Evolutionary conservation across 306 rosid genomes (phyloP).

Genomic region (Vigna hirtella): DNA sequence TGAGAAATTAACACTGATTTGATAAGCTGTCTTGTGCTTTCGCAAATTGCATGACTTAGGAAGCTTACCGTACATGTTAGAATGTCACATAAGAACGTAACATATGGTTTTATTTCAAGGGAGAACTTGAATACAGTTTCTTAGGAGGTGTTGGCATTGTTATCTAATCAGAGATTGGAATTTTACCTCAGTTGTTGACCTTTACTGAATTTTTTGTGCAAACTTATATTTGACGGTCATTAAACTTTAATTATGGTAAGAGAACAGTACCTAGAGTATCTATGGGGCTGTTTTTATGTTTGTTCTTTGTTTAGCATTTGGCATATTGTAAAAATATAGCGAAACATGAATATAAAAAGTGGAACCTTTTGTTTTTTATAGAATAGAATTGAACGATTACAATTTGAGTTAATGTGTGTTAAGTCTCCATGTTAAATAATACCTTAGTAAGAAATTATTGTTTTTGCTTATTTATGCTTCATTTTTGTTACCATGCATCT

Average conservation of each 20-base stretch:
- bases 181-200: not conserved
- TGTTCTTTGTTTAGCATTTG: not conserved
- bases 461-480: not conserved
- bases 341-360: not conserved
- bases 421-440: not conserved
- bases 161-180: not conserved
- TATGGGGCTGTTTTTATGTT: not conserved
- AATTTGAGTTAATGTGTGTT: not conserved
- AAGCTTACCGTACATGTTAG: not conserved
- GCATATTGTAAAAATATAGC: not conserved
- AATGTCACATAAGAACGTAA: not conserved
- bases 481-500: not conserved
- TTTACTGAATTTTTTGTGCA: not conserved
- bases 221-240: not conserved
- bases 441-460: not conserved
- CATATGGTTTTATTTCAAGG: not conserved
- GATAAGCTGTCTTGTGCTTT: not conserved
- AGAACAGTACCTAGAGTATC: not conserved
- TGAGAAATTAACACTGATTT: conserved; percentile 37
- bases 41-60: not conserved
- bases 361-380: not conserved
- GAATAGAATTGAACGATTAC: not conserved
- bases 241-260: not conserved
- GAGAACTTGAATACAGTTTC: not conserved
- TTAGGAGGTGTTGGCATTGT: not conserved